Evolutionary conservation across 2,329 filamentous ascomycete genomes (phyloP), one percentile per base, ranked within the genome.

Genomic region (Epichloe typhina): DNA sequence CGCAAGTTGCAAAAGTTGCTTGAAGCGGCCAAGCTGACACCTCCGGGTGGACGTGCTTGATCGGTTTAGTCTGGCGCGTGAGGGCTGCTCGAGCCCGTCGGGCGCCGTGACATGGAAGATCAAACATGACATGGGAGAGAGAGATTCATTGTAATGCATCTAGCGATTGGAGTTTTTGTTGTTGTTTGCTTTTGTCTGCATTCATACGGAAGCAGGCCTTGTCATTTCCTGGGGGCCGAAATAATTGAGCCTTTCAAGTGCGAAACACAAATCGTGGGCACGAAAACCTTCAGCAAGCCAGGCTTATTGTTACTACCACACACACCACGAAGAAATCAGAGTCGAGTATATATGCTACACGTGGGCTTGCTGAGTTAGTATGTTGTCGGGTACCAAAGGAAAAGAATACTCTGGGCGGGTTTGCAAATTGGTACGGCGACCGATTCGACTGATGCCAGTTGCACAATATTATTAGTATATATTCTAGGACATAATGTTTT

Each of bases 1-100:
- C 76, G 79, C 59, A 77, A 72, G 61, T 73, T 93, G 47, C 83
- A 89, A 63, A 75, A 74, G 51, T 72, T 81, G 56, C 77, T 91
- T 53, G 74, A 80, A 53, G 72, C 74, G 52, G 82, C 86, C 67
- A 77, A 77, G 59, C 72, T 81, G 56, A 77, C 77, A 62, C 68
- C 69, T 44, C 58, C 69, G 38, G 59, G 58, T 9, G 46, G 47
- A 39, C 12, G 9, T 38, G 49, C 40, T 51, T 52, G 13, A 39
- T 7, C 33, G 43, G 36, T 38, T 38, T 19, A 17, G n/a, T 13
- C 7, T 39, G 8, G 15, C 15, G 15, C 8, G 38, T 3, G 38
- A 39, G n/a, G 15, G 46, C 21, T 23, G 15, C 19, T 12, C 5
- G 8, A 45, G 21, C 21, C 21, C 11, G 19, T 17, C 23, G 7